Evolutionary conservation across 306 rosid species (phyloP).

Genomic region (Sindora glabra): DNA sequence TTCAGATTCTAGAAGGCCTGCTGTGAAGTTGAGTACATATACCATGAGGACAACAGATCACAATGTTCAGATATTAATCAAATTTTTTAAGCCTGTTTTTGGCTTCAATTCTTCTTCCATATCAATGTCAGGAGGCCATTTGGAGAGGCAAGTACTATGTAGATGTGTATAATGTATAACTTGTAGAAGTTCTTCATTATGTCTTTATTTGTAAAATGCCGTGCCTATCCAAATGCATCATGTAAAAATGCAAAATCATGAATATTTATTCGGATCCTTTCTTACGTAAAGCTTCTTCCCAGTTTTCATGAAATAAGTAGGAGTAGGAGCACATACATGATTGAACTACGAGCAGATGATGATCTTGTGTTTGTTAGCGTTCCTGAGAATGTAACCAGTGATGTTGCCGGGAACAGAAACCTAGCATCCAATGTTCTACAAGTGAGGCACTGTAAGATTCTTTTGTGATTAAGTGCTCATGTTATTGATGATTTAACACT

Average conservation of each 20-base stretch:
- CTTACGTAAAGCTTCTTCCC: conserved; percentile 19
- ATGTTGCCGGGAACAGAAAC: conserved; percentile 83
- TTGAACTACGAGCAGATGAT: conserved; percentile 52
- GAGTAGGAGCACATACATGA: conserved; percentile 38
- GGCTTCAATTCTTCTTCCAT: conserved; percentile 66
- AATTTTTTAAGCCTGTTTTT: conserved; percentile 70
- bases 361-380: conserved; percentile 44
- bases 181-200: background rate
- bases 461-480: conserved; percentile 6
- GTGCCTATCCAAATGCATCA: background rate
- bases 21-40: conserved; percentile 73
- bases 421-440: conserved; percentile 78
- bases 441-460: conserved; percentile 81
- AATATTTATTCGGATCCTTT: conserved; percentile 2
- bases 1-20: conserved; percentile 71
- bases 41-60: conserved; percentile 59
- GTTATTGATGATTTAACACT: background rate
- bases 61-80: conserved; percentile 39
- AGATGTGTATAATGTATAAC: background rate
- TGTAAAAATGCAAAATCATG: background rate
- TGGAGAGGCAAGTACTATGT: conserved; percentile 47
- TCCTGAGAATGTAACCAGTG: conserved; percentile 65
- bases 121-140: conserved; percentile 64
- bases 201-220: background rate
- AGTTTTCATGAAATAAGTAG: conserved; percentile 50